Conservation (phyloP, 2,329 filamentous ascomycete species). For the Septoria petroselini region DNA sequence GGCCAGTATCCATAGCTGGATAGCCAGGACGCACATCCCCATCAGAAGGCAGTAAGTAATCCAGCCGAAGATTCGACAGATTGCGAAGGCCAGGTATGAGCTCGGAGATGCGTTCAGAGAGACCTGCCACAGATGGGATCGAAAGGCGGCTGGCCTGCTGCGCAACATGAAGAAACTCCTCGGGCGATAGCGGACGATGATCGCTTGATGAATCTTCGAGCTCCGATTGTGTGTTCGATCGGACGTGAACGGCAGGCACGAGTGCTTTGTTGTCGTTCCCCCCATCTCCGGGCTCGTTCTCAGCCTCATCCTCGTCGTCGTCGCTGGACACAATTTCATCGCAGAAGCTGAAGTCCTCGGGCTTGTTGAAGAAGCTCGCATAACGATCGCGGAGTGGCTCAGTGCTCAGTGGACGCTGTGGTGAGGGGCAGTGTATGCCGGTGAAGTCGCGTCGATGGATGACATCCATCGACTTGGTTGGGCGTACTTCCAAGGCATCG, state of each 20-base stretch:
- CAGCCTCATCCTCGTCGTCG: slow-evolving; percentile 24
- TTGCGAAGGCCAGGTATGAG: slow-evolving; percentile 45
- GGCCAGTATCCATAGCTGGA: slow-evolving; percentile 22
- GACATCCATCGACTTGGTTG: slow-evolving; percentile 41
- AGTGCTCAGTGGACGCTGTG: slow-evolving; percentile 40
- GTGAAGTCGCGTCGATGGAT: slow-evolving; percentile 34
- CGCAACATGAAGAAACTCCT: slow-evolving; percentile 42
- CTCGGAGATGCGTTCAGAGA: slow-evolving; percentile 48
- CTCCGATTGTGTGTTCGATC: slow-evolving; percentile 29
- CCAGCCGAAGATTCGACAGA: slow-evolving; percentile 37
- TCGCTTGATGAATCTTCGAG: slow-evolving; percentile 23
- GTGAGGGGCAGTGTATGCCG: slow-evolving; percentile 35
- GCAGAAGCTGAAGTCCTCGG: slow-evolving; percentile 40
- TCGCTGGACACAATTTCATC: slow-evolving; percentile 24
- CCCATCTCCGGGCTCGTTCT: slow-evolving; percentile 6
- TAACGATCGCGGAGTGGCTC: slow-evolving; percentile 45
- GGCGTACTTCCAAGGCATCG: slow-evolving; percentile 43
- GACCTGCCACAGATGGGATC: slow-evolving; percentile 46
- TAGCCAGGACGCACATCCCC: slow-evolving; percentile 33
- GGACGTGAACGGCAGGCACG: slow-evolving; percentile 28
- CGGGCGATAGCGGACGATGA: slow-evolving; percentile 41
- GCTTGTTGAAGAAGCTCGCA: slow-evolving; percentile 45
- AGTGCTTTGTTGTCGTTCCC: slow-evolving; percentile 20
- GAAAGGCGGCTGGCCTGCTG: slow-evolving; percentile 46
- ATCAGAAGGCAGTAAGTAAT: slow-evolving; percentile 40